These are phyloP conservation scores for Sporodiniella umbellata DNA, from an alignment of 371 early-diverging fungal genomes.

Conservation along the genomic window DNA sequence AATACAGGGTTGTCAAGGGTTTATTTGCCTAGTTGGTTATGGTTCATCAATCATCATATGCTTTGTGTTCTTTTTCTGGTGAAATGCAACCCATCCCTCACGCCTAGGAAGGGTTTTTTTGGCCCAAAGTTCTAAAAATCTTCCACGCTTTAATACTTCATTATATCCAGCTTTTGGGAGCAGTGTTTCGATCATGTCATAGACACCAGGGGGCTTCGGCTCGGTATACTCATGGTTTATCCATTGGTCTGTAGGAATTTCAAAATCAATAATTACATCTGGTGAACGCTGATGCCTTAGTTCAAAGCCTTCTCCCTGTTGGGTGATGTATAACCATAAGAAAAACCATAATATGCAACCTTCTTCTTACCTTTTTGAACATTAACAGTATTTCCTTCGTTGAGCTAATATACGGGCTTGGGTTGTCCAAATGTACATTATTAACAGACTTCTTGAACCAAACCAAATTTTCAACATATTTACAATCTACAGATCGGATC, in stretches of 20 bases:
- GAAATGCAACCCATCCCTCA: constrained; percentile 61
- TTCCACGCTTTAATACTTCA: constrained; percentile 40
- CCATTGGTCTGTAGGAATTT: constrained; percentile 50
- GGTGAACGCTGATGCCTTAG: constrained; percentile 63
- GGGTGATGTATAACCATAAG: background rate
- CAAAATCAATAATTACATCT: constrained; percentile 66
- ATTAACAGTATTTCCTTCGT: constrained; percentile 49
- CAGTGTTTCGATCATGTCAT: constrained; percentile 65
- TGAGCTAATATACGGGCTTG: constrained; percentile 24
- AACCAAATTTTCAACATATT: constrained; percentile 66
- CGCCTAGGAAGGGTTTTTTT: constrained; percentile 37
- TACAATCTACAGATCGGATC: constrained; percentile 38
- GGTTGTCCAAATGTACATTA: constrained; percentile 47
- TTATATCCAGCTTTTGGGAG: constrained; percentile 53
- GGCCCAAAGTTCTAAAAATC: constrained; percentile 54
- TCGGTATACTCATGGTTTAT: constrained; percentile 51
- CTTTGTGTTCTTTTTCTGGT: constrained; percentile 39
- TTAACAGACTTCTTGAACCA: constrained; percentile 63
- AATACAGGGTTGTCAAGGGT: too few relatives aligned
- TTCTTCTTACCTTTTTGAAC: constrained; percentile 52
- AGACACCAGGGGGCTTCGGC: constrained; percentile 54
- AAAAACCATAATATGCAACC: background rate
- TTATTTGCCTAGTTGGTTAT: background rate
- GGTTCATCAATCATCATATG: background rate
- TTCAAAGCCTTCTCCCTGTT: constrained; percentile 58